A percentile compares a stretch with the other conserved stretches of the same genome.
These are phyloP conservation scores for Kwoniella dejecticola DNA, from an alignment of 768 basidiomycete species.

Conservation along the genomic window DNA sequence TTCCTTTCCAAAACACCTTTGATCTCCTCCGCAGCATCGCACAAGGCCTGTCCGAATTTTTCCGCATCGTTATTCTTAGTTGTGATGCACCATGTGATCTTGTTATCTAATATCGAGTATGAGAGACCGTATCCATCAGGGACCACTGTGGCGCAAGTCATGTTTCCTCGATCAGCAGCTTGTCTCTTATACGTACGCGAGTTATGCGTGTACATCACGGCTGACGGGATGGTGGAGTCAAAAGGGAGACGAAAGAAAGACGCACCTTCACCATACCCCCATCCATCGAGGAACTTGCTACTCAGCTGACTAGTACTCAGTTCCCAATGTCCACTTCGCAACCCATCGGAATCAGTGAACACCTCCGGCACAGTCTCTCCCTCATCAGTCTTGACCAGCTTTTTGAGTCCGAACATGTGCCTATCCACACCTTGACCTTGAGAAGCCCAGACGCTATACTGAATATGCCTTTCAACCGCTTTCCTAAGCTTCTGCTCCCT, in stretches of 20 bases:
- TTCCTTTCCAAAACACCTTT: conserved; percentile 70
- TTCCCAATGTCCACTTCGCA: conserved; percentile 82
- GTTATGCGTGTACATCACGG: too few relatives aligned
- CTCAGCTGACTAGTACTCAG: conserved; percentile 86
- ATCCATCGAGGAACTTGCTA: conserved; percentile 79
- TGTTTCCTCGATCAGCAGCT: background rate
- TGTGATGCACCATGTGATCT: conserved; percentile 90
- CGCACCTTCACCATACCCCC: conserved; percentile 95
- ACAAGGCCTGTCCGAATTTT: conserved; percentile 74
- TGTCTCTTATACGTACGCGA: background rate
- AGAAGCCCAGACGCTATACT: conserved; percentile 87
- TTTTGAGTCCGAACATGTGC: conserved; percentile 91
- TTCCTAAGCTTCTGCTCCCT: conserved; percentile 70
- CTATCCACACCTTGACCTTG: conserved; percentile 94
- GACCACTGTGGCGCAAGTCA: conserved; percentile 67
- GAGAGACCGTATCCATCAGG: conserved; percentile 87
- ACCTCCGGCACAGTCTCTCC: conserved; percentile 74
- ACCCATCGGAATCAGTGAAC: conserved; percentile 72
- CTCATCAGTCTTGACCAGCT: conserved; percentile 63
- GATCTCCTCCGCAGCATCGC: conserved; percentile 77
- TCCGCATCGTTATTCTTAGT: conserved; percentile 67
- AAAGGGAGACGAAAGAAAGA: conserved; percentile 4
- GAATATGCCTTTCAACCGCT: conserved; percentile 78
- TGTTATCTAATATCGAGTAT: conserved; percentile 81
- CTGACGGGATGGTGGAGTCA: background rate